Evolutionary conservation across 176 grass and related monocot species (phyloP), one percentile per base, ranked within the genome.

Genomic region (Eragrostis curvula): DNA sequence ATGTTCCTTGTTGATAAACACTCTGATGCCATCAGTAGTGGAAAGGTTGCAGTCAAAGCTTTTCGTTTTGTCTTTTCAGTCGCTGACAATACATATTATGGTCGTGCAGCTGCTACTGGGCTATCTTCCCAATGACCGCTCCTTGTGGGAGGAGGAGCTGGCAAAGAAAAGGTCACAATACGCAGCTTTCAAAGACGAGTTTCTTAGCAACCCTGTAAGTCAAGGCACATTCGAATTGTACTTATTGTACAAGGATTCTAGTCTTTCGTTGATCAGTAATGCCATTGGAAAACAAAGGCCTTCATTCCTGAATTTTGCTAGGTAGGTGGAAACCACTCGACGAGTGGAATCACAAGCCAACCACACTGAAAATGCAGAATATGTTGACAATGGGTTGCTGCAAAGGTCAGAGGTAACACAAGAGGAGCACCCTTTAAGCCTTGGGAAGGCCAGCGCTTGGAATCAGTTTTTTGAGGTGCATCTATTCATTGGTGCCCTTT

Each of bases 361-460:
- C 6, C 46, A 4, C 27, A 69, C 49, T 21, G 70, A 62, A 61
- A 73, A 71, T 42, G 47, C 42, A 79, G 86, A 63, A 63, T 36
- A 73, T 75, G 82, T 32, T 50, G 48, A 49, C 41, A 87, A 71
- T 75, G 90, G 81, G 24, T 65, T 83, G 59, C 84, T 98, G 59
- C 66, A 77, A 44, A 90, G 95, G 81, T 94, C 88, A 39, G 76
- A 86, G 30, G 84, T 91, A 75, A 79, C 74, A 27, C 78, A 75
- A 72, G 88, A 75, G 63, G 92, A 98, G 70, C 95, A 97, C 83
- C 92, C 95, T 65, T 79, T 97, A 82, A 95, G 92, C 84, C 81
- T 91, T 68, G 90, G 88, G 88, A 90, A 95, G 74, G 78, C 92
- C 20, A 95, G 90, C 42, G 71, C 84, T 46, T 95, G 88, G 92